A percentile compares a stretch with the other conserved stretches of the same genome.
Evolutionary conservation across 139 green algal genomes (phyloP).

Genomic region (Chlorella ohadii): DNA sequence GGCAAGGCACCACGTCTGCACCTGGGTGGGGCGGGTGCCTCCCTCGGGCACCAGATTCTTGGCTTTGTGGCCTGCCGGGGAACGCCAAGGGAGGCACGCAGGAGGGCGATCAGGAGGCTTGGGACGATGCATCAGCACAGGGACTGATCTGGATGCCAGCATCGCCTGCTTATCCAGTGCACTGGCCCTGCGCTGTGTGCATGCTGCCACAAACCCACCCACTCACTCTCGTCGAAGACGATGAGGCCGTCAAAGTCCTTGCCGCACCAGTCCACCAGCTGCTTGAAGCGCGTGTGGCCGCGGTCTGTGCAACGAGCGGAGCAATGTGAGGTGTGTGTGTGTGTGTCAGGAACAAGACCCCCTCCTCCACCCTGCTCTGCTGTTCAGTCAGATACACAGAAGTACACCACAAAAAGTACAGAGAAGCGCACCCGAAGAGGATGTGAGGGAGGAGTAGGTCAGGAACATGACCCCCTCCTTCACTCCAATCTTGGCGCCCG

Average conservation of each 20-base stretch:
- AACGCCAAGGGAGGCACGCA: not conserved
- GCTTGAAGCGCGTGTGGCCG: conserved; percentile 43
- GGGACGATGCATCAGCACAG: no score
- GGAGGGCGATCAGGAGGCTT: not conserved
- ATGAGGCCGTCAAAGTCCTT: conserved; percentile 75
- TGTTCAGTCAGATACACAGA: no score
- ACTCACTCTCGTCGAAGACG: conserved; percentile 79
- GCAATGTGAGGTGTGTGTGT: no score
- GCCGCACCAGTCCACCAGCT: conserved; percentile 80
- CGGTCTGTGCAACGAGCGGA: conserved; percentile 15
- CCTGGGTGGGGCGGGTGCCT: conserved; percentile 26
- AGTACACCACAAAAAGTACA: no score
- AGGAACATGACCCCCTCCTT: conserved; percentile 84
- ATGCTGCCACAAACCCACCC: no score
- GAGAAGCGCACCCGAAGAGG: conserved; percentile 8
- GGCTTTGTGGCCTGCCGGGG: conserved; percentile 79
- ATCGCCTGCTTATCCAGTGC: no score
- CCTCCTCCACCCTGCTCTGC: no score
- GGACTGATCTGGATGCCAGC: no score
- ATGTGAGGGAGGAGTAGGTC: conserved; percentile 86
- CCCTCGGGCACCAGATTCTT: conserved; percentile 84
- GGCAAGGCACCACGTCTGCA: not conserved
- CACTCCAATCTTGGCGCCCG: conserved; percentile 47
- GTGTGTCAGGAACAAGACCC: no score
- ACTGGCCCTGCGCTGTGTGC: no score